Percentiles rank a stretch among this genome's conserved stretches.
phyloP scores from a whole-genome alignment of 345 rosid species.

The Gossypium turneri region DNA sequence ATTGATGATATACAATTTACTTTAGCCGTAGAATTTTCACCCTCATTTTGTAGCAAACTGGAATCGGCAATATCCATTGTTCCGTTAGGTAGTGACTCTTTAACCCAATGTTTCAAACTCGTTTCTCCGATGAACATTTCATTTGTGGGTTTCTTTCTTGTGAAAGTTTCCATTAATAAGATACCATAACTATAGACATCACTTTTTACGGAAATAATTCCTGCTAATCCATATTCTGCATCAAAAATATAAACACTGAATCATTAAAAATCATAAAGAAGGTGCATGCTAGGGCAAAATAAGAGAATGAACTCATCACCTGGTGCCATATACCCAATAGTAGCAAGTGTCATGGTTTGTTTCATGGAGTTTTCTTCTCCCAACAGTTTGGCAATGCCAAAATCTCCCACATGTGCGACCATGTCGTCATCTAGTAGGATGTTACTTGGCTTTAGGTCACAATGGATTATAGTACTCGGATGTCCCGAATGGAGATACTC shows the following conservation, averaged over 20 bases:
- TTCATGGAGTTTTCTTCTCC: neutral
- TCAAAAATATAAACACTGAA: neutral
- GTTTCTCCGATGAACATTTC: neutral
- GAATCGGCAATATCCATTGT: neutral
- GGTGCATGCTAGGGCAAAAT: neutral
- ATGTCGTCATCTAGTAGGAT: too few species aligned
- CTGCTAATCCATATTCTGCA: neutral
- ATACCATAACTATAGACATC: slow-evolving; percentile 3
- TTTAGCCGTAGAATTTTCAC: neutral
- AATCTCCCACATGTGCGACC: neutral
- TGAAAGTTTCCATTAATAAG: neutral
- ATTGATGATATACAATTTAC: neutral
- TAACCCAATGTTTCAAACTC: neutral
- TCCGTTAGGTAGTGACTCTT: neutral
- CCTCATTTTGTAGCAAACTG: neutral
- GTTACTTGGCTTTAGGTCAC: neutral
- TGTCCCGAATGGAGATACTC: slow-evolving; percentile 15
- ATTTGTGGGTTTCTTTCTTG: too few species aligned
- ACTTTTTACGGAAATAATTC: neutral
- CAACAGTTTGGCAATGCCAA: neutral
- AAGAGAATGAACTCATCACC: neutral
- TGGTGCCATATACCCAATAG: slow-evolving; percentile 10
- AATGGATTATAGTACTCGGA: slow-evolving; percentile 1
- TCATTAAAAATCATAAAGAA: neutral
- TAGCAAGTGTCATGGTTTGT: neutral